Evolutionary conservation across 2,329 filamentous ascomycete genomes (phyloP).

Genomic region (Colletotrichum ledebouriae): DNA sequence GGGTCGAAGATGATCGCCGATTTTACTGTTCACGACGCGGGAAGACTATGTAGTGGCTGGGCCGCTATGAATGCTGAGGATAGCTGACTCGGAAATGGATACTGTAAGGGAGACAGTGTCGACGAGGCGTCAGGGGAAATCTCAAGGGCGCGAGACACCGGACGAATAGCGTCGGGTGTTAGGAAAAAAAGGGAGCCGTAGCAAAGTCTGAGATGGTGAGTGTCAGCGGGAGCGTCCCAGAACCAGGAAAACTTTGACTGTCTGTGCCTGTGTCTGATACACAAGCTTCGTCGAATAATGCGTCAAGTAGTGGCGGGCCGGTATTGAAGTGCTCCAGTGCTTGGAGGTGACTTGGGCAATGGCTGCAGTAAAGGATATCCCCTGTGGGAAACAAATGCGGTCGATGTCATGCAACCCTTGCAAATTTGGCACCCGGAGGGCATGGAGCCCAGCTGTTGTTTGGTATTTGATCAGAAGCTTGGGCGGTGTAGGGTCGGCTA

Average conservation of each 20-base stretch:
- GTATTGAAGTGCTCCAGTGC: slow-evolving; percentile 18
- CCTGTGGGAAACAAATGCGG: slow-evolving; percentile 29
- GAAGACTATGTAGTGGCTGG: slow-evolving; percentile 12
- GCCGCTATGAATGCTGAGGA: slow-evolving; percentile 6
- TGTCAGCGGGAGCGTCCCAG: slow-evolving; percentile 28
- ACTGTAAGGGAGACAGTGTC: slow-evolving; percentile 3
- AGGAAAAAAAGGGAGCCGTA: slow-evolving; percentile 26
- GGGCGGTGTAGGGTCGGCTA: background rate
- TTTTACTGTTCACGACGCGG: background rate
- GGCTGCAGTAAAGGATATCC: slow-evolving; percentile 12
- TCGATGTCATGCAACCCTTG: slow-evolving; percentile 17
- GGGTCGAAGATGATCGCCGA: background rate
- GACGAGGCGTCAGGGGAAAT: slow-evolving; percentile 23
- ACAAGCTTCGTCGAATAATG: slow-evolving; percentile 41
- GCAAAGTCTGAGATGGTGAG: slow-evolving; percentile 18
- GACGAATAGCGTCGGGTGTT: slow-evolving; percentile 34
- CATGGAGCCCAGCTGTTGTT: background rate
- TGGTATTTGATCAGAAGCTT: background rate
- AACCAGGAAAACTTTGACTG: slow-evolving; percentile 38
- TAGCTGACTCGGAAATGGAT: slow-evolving; percentile 32
- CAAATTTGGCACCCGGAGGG: slow-evolving; percentile 6
- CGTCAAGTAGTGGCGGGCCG: slow-evolving; percentile 39
- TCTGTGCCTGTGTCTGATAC: slow-evolving; percentile 43
- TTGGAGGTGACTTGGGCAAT: slow-evolving; percentile 2
- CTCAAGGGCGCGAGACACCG: slow-evolving; percentile 27